Evolutionary conservation across 2,329 filamentous ascomycete species (phyloP).

Genomic region (Verticillium nonalfalfae): DNA sequence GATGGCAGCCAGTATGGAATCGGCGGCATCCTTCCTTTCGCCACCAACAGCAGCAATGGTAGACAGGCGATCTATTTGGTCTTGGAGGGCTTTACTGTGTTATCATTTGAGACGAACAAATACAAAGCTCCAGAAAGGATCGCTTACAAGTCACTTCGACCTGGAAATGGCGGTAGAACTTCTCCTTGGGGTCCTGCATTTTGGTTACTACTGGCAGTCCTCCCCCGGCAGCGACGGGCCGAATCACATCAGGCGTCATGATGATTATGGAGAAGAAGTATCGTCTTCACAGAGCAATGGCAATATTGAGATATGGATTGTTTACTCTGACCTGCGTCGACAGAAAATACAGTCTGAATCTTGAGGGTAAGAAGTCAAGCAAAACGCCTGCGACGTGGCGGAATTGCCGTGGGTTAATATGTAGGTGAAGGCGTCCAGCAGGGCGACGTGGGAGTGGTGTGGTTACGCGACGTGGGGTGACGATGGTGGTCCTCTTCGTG

Average conservation of each 20-base stretch:
- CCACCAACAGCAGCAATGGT: slow-evolving; percentile 54
- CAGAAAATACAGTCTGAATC: not conserved
- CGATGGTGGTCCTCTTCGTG: not conserved
- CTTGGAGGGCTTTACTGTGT: slow-evolving; percentile 55
- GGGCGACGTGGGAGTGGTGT: not conserved
- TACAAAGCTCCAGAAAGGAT: not conserved
- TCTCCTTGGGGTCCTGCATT: slow-evolving; percentile 58
- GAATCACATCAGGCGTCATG: slow-evolving; percentile 13
- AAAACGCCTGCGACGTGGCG: not conserved
- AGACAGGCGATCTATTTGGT: slow-evolving; percentile 17
- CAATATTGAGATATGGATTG: not conserved
- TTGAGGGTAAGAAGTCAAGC: not conserved
- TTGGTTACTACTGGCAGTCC: slow-evolving; percentile 15
- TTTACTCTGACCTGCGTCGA: not conserved
- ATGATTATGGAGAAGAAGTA: not conserved
- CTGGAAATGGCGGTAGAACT: slow-evolving; percentile 81
- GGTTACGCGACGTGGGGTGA: not conserved
- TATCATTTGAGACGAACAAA: slow-evolving; percentile 1
- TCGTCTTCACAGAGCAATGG: not conserved
- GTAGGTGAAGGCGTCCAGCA: not conserved
- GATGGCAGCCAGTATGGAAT: slow-evolving; percentile 74
- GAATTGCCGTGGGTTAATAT: too few species aligned
- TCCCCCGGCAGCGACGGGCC: slow-evolving; percentile 5
- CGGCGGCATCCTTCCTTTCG: slow-evolving; percentile 74
- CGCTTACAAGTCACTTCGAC: slow-evolving; percentile 62